Percentiles rank a stretch among this genome's conserved stretches.
Conservation (phyloP, 75 land plant genomes). For the Chamaecyparis obtusa region DNA sequence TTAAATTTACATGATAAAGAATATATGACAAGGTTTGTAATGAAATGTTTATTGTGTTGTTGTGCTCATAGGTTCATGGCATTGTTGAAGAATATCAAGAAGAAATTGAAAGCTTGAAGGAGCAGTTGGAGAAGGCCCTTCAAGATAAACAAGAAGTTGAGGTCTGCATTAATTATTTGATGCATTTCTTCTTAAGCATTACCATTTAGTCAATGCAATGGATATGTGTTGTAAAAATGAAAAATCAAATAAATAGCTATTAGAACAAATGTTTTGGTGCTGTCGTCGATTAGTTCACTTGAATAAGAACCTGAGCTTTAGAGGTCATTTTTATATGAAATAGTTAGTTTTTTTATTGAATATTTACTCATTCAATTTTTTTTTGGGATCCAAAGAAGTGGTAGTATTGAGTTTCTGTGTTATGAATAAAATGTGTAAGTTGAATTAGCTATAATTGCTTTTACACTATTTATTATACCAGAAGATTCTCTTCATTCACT, state of each 20-base stretch:
- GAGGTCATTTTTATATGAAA: not conserved
- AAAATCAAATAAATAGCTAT: too few species aligned
- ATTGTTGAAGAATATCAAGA: conserved; percentile 19
- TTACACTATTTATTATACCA: too few species aligned
- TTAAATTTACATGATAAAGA: not conserved
- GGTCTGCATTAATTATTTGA: conserved; percentile 18
- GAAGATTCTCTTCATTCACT: not conserved
- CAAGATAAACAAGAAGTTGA: conserved; percentile 31
- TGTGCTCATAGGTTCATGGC: conserved; percentile 7
- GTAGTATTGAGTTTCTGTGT: not conserved
- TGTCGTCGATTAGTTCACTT: not conserved
- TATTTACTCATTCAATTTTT: not conserved
- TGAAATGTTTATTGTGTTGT: not conserved
- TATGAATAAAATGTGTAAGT: not conserved
- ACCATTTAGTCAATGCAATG: not conserved
- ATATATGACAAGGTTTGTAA: not conserved
- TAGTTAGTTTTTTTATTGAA: not conserved
- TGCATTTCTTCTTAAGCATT: not conserved
- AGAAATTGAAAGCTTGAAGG: conserved; percentile 31
- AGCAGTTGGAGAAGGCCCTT: conserved; percentile 28
- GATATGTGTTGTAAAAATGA: not conserved
- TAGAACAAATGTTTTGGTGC: not conserved
- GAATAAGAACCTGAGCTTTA: not conserved
- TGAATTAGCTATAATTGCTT: not conserved
- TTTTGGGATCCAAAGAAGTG: not conserved